These are phyloP conservation scores for Fomitopsis serialis DNA, from an alignment of 768 basidiomycete genomes.

Conservation along the genomic window DNA sequence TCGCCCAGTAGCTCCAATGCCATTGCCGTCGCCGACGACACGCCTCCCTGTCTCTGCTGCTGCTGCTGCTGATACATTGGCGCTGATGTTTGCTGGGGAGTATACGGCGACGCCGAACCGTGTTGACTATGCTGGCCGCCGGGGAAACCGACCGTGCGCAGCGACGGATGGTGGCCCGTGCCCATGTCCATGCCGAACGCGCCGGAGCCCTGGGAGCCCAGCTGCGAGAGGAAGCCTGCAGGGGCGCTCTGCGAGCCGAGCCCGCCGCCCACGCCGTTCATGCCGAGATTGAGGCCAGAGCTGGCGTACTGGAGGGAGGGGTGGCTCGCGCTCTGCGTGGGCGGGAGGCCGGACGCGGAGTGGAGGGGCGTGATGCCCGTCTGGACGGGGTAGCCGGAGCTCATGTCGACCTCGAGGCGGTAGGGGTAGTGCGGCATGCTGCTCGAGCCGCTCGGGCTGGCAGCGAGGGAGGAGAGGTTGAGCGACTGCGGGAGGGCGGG, in stretches of 20 bases:
- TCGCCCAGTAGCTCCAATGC: conserved; percentile 18
- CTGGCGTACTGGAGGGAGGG: conserved; percentile 9
- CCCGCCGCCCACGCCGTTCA: background rate
- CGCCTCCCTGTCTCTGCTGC: conserved; percentile 10
- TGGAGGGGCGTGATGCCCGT: conserved; percentile 4
- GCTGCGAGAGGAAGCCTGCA: conserved; percentile 6
- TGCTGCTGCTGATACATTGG: background rate
- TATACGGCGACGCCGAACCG: conserved; percentile 5
- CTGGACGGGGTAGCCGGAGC: conserved; percentile 10
- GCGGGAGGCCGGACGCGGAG: conserved; percentile 3
- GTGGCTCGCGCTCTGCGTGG: conserved; percentile 14
- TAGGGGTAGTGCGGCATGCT: conserved; percentile 16
- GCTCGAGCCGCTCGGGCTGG: conserved; percentile 8
- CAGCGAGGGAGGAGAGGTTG: conserved; percentile 7
- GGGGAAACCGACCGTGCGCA: conserved; percentile 13
- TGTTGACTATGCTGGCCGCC: background rate
- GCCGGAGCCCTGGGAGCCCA: conserved; percentile 1
- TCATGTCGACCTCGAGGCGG: conserved; percentile 23
- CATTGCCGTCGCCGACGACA: conserved; percentile 12
- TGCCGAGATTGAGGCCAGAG: too few relatives aligned
- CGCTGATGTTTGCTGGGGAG: background rate
- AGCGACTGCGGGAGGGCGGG: conserved; percentile 9
- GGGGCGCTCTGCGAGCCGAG: conserved; percentile 5
- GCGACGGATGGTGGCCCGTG: conserved; percentile 2
- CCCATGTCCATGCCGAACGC: conserved; percentile 12